Percentiles rank a stretch among this genome's conserved stretches.
Evolutionary conservation across 768 basidiomycete genomes (phyloP).

Genomic region (Pleurotus tuoliensis): DNA sequence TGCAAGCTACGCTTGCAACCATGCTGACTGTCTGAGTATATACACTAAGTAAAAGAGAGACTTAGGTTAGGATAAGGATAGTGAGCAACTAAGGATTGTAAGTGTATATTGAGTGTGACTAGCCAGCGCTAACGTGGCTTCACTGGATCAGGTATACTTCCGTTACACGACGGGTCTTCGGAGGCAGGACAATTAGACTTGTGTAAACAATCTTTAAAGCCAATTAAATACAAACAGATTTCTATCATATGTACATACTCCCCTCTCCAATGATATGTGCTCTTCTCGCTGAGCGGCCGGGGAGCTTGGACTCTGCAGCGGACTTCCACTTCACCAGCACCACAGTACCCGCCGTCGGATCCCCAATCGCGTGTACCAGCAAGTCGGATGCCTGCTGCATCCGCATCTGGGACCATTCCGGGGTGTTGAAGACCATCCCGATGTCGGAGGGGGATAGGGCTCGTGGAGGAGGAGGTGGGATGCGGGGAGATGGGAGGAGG

Average conservation of each 20-base stretch:
- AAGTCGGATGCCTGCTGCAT: conserved; percentile 33
- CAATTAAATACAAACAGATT: background rate
- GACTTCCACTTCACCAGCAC: conserved; percentile 12
- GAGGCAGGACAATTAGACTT: too few relatives aligned
- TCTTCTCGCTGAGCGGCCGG: conserved; percentile 10
- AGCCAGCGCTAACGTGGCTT: too few relatives aligned
- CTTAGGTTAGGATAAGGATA: too few relatives aligned
- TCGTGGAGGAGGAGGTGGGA: conserved; percentile 37
- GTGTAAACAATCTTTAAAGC: too few relatives aligned
- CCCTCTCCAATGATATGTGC: conserved; percentile 40
- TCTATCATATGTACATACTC: conserved; percentile 45
- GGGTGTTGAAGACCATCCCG: conserved; percentile 25
- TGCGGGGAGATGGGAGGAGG: conserved; percentile 46
- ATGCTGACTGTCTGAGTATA: too few relatives aligned
- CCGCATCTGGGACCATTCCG: conserved; percentile 30
- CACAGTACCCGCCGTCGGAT: conserved; percentile 11
- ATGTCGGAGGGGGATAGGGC: conserved; percentile 29
- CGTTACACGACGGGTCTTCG: too few relatives aligned
- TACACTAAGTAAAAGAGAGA: too few relatives aligned
- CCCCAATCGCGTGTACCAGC: conserved; percentile 30
- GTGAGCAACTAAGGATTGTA: too few relatives aligned
- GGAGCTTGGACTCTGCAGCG: conserved; percentile 2
- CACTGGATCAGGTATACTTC: too few relatives aligned
- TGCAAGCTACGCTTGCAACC: too few relatives aligned
- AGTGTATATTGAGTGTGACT: too few relatives aligned